Percentiles rank a stretch among this genome's conserved stretches.
phyloP scores from a whole-genome alignment of 1,139 yeast genomes.

The Kurtzmaniella quercitrusa region DNA sequence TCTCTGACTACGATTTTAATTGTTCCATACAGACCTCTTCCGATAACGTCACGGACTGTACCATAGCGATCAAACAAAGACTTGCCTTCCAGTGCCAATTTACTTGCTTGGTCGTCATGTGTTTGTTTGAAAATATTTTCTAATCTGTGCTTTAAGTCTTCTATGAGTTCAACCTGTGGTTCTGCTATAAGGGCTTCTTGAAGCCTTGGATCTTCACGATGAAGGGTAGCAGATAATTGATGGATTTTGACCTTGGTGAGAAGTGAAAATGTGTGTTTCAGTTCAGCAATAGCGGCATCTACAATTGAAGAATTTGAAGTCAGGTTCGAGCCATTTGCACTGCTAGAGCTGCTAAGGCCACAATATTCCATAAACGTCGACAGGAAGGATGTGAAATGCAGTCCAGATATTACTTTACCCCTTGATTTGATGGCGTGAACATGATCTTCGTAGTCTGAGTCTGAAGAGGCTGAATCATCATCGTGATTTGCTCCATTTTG shows the following conservation, averaged over 20 bases:
- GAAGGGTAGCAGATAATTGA: slow-evolving; percentile 19
- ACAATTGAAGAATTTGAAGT: slow-evolving; percentile 16
- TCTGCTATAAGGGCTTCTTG: slow-evolving; percentile 55
- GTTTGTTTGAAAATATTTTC: slow-evolving; percentile 20
- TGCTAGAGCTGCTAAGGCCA: slow-evolving; percentile 15
- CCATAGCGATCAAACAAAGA: slow-evolving; percentile 63
- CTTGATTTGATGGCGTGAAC: slow-evolving; percentile 23
- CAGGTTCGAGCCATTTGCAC: not conserved
- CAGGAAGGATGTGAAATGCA: slow-evolving; percentile 18
- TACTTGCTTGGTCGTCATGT: slow-evolving; percentile 12
- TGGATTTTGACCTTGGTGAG: slow-evolving; percentile 23
- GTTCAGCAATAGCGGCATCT: slow-evolving; percentile 31
- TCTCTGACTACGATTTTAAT: slow-evolving; percentile 66
- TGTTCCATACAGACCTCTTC: slow-evolving; percentile 83
- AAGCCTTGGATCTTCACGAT: slow-evolving; percentile 14
- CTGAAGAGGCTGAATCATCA: not conserved
- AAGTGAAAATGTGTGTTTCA: slow-evolving; percentile 30
- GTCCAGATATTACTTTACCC: slow-evolving; percentile 12
- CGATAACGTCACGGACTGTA: slow-evolving; percentile 72
- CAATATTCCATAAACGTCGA: slow-evolving; percentile 34
- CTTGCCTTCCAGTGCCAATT: slow-evolving; percentile 19
- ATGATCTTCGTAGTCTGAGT: slow-evolving; percentile 19
- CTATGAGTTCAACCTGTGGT: slow-evolving; percentile 48
- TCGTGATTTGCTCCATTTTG: no score
- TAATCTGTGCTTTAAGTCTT: slow-evolving; percentile 44